phyloP scores from a whole-genome alignment of 2,329 filamentous ascomycete species.

The Penicillium polonicum region DNA sequence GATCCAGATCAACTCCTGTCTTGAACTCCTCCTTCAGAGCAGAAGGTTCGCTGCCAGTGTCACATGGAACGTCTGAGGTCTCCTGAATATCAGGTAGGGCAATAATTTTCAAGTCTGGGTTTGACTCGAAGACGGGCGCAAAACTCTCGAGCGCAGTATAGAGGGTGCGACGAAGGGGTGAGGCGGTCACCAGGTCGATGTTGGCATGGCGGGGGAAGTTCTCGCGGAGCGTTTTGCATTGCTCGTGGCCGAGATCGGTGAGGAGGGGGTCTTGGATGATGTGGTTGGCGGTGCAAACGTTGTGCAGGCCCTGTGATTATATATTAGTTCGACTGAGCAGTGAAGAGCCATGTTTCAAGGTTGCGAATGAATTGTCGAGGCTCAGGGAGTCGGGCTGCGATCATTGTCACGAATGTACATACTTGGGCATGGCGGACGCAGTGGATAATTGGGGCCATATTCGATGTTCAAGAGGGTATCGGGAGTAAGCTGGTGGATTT shows the following conservation, averaged over 20 bases:
- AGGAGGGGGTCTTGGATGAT: slow-evolving; percentile 72
- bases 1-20: slow-evolving; percentile 61
- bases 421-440: slow-evolving; percentile 50
- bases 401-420: slow-evolving; percentile 14
- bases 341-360: neutral
- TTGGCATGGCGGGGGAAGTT: slow-evolving; percentile 64
- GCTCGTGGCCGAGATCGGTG: slow-evolving; percentile 70
- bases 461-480: neutral
- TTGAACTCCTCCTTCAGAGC: slow-evolving; percentile 62
- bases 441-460: slow-evolving; percentile 46
- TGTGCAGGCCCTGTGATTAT: slow-evolving; percentile 70
- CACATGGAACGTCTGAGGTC: slow-evolving; percentile 70
- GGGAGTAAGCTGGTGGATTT: neutral
- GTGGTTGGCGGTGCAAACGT: slow-evolving; percentile 69
- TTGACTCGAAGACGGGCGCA: slow-evolving; percentile 51
- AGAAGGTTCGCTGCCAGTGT: slow-evolving; percentile 63
- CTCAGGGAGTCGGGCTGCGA: neutral
- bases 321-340: slow-evolving; percentile 9
- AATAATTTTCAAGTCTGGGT: slow-evolving; percentile 54
- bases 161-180: slow-evolving; percentile 76
- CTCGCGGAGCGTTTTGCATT: slow-evolving; percentile 65
- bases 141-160: slow-evolving; percentile 74
- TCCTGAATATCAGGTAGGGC: slow-evolving; percentile 78
- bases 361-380: neutral
- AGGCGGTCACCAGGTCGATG: slow-evolving; percentile 71